Evolutionary conservation across 192 early-diverging fungal genomes (phyloP).

Genomic region (Phycomyces blakesleeanus): DNA sequence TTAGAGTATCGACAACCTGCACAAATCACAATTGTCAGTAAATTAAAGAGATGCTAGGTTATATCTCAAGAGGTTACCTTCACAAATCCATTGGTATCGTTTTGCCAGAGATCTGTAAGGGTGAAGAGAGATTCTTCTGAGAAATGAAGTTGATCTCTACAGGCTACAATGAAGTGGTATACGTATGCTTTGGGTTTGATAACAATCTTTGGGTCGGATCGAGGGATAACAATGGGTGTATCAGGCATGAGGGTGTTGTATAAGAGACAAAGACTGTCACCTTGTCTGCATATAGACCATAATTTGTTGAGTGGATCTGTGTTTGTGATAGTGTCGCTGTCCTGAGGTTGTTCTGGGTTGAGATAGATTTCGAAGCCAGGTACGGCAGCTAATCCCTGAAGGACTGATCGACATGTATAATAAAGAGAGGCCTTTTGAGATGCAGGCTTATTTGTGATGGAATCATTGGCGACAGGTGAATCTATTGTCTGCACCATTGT

Average conservation of each 20-base stretch:
- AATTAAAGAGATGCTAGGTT: not conserved
- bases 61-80: slow-evolving; percentile 82
- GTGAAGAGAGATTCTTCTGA: slow-evolving; percentile 74
- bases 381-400: slow-evolving; percentile 64
- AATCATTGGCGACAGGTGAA: slow-evolving; percentile 28
- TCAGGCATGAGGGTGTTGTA: slow-evolving; percentile 66
- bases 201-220: slow-evolving; percentile 51
- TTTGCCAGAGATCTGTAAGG: slow-evolving; percentile 83
- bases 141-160: slow-evolving; percentile 72
- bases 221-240: slow-evolving; percentile 51
- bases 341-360: slow-evolving; percentile 36
- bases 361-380: slow-evolving; percentile 66
- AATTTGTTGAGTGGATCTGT: slow-evolving; percentile 65
- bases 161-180: slow-evolving; percentile 85
- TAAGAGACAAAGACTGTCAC: slow-evolving; percentile 65
- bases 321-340: slow-evolving; percentile 26
- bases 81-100: slow-evolving; percentile 96
- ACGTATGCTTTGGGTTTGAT: slow-evolving; percentile 75
- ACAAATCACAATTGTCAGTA: slow-evolving; percentile 5
- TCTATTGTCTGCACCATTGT: slow-evolving; percentile 31
- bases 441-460: slow-evolving; percentile 41
- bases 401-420: slow-evolving; percentile 64
- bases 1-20: slow-evolving; percentile 85
- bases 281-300: slow-evolving; percentile 73
- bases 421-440: slow-evolving; percentile 67